phyloP scores from a whole-genome alignment of 441 rosid genomes.

The Syzygium malaccense region DNA sequence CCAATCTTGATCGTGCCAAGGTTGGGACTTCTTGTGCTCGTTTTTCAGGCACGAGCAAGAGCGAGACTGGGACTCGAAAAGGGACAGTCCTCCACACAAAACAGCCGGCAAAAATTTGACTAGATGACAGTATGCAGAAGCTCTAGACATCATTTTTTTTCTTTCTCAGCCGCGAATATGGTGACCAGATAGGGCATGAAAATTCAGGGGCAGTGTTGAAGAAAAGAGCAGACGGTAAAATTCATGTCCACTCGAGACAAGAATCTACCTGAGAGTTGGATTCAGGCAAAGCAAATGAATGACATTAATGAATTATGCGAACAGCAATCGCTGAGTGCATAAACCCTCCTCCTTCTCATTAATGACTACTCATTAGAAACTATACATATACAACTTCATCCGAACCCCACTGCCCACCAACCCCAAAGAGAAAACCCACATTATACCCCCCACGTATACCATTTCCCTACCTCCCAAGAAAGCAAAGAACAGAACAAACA shows the following conservation, averaged over 20 bases:
- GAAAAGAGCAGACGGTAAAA: neutral
- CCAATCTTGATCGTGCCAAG: neutral
- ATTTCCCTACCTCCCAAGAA: constrained; percentile 13
- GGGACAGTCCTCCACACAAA: neutral
- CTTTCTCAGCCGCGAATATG: neutral
- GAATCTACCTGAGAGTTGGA: neutral
- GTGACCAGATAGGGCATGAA: neutral
- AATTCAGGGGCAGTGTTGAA: neutral
- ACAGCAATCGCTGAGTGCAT: constrained; percentile 29
- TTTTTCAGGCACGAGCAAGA: neutral
- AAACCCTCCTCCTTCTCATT: constrained; percentile 17
- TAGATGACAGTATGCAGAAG: neutral
- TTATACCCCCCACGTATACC: constrained; percentile 17
- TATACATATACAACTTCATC: constrained; percentile 44
- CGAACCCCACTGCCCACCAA: constrained; percentile 27
- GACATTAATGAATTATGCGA: constrained; percentile 9
- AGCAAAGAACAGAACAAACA: constrained; percentile 22
- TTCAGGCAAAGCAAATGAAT: neutral
- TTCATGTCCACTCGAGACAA: neutral
- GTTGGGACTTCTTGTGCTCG: neutral
- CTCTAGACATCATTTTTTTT: neutral
- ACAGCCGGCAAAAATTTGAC: neutral
- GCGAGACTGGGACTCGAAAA: neutral
- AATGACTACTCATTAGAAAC: constrained; percentile 11
- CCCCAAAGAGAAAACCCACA: constrained; percentile 1